Evolutionary conservation across 768 basidiomycete genomes (phyloP).

Genomic region (Rhodotorula babjevae): DNA sequence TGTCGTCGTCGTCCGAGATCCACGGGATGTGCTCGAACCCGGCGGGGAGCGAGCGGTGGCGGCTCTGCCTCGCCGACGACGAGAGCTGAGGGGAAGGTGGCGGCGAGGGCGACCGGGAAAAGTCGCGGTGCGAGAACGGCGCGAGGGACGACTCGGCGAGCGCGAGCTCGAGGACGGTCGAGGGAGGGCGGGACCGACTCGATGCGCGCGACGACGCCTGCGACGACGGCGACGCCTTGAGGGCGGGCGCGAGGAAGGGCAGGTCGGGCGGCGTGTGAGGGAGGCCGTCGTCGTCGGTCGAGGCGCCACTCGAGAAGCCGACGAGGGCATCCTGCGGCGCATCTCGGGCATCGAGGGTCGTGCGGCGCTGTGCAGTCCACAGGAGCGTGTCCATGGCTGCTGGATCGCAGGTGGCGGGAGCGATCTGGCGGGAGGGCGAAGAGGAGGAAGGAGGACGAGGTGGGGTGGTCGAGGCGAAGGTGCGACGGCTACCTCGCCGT

Average conservation of each 20-base stretch:
- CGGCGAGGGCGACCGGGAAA: not conserved
- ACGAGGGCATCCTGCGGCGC: no score
- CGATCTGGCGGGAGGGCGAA: no score
- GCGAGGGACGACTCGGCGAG: not conserved
- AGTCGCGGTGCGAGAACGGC: not conserved
- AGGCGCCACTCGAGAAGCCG: not conserved
- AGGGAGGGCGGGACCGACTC: not conserved
- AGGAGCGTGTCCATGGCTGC: no score
- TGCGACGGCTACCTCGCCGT: no score
- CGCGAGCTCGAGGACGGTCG: not conserved
- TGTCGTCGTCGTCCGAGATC: not conserved
- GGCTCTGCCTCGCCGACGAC: not conserved
- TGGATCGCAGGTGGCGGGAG: no score
- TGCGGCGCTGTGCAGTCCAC: no score
- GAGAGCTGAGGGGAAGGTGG: not conserved
- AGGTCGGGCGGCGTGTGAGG: not conserved
- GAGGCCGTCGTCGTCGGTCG: conserved; percentile 1
- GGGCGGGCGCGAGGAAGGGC: not conserved
- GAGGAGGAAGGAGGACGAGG: no score
- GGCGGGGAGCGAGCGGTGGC: not conserved
- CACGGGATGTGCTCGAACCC: not conserved
- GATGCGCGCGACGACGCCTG: not conserved
- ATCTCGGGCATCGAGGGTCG: no score
- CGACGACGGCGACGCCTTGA: no score
- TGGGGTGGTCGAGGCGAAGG: no score